These are phyloP conservation scores for Pestalotiopsis sp. DNA, from an alignment of 2,329 filamentous ascomycete species.

Conservation along the genomic window DNA sequence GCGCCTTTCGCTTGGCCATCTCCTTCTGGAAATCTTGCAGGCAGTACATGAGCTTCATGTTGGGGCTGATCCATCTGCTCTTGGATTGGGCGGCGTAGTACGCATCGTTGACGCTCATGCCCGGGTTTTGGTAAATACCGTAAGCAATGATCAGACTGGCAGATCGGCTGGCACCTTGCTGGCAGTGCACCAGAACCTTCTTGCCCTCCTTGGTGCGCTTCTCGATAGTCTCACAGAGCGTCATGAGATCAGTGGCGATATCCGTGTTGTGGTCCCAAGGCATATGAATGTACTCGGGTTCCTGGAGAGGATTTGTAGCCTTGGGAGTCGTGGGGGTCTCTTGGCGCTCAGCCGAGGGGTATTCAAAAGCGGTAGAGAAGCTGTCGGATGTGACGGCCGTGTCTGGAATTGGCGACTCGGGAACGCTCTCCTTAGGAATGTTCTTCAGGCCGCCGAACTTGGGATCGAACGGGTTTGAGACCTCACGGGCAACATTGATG, in stretches of 20 bases:
- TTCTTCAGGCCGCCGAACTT: conserved; percentile 11
- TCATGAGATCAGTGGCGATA: conserved; percentile 75
- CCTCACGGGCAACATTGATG: conserved; percentile 82
- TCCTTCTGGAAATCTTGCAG: conserved; percentile 79
- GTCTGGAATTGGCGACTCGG: conserved; percentile 52
- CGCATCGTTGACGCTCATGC: conserved; percentile 77
- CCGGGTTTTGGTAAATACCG: conserved; percentile 76
- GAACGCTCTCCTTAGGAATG: conserved; percentile 30
- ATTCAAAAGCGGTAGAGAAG: conserved; percentile 64
- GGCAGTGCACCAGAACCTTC: conserved; percentile 80
- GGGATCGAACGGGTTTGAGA: conserved; percentile 70
- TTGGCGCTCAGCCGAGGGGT: conserved; percentile 39
- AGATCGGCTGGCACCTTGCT: conserved; percentile 83
- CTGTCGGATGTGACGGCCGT: conserved; percentile 60
- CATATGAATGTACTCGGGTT: conserved; percentile 84
- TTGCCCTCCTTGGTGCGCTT: conserved; percentile 72
- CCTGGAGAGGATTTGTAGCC: conserved; percentile 41
- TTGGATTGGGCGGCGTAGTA: conserved; percentile 80
- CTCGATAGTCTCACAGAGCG: conserved; percentile 76
- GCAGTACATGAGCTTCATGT: conserved; percentile 91
- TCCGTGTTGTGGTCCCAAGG: conserved; percentile 90
- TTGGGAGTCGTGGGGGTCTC: conserved; percentile 62
- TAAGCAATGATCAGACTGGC: conserved; percentile 87
- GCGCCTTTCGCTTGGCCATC: conserved; percentile 51
- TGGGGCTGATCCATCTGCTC: conserved; percentile 86